Evolutionary conservation across 225 moss, liverwort and hornwort species (phyloP).

Genomic region (Ulota crispa): DNA sequence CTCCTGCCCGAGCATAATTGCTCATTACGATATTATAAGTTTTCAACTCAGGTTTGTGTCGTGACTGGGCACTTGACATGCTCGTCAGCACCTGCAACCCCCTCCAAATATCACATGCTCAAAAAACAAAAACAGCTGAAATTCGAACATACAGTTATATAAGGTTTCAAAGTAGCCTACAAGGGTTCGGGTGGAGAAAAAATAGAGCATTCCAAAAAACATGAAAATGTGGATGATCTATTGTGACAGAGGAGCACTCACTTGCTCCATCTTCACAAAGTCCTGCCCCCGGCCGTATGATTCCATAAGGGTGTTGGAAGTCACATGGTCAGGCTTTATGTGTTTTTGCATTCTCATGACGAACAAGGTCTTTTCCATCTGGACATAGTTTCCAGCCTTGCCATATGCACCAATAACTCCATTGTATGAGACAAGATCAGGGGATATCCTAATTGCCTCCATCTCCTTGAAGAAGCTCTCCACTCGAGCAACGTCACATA

Average conservation of each 20-base stretch:
- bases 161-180: background rate
- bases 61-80: slow-evolving; percentile 50
- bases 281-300: slow-evolving; percentile 75
- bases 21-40: slow-evolving; percentile 76
- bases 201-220: background rate
- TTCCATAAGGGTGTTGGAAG: slow-evolving; percentile 79
- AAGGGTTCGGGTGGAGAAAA: background rate
- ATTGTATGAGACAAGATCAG: slow-evolving; percentile 78
- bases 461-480: slow-evolving; percentile 65
- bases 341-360: slow-evolving; percentile 68
- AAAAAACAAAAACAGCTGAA: slow-evolving; percentile 28
- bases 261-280: slow-evolving; percentile 90
- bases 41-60: slow-evolving; percentile 62
- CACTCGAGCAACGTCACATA: slow-evolving; percentile 55
- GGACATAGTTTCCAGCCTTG: slow-evolving; percentile 58
- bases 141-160: background rate
- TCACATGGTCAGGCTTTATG: slow-evolving; percentile 75
- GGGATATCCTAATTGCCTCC: slow-evolving; percentile 43
- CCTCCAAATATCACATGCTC: slow-evolving; percentile 2
- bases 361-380: slow-evolving; percentile 76
- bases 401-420: slow-evolving; percentile 87
- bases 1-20: slow-evolving; percentile 75
- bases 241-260: slow-evolving; percentile 26
- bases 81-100: slow-evolving; percentile 58
- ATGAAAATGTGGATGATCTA: background rate